These are phyloP conservation scores for Globisporangium nunn DNA, from an alignment of 352 stramenopile species.

Conservation along the genomic window DNA sequence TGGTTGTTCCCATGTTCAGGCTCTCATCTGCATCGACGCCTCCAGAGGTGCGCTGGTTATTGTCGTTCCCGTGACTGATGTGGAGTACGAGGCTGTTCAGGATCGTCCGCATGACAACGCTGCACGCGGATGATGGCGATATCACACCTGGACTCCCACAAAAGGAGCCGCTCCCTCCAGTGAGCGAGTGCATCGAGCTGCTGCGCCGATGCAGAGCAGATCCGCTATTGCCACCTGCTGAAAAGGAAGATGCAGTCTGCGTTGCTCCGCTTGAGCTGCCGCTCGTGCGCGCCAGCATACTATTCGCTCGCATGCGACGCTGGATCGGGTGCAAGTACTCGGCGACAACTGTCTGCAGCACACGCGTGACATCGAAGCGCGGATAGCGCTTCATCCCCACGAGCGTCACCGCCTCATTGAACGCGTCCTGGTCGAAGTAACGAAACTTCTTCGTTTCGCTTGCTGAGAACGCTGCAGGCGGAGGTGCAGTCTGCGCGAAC, in stretches of 20 bases:
- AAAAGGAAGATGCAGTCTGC: neutral
- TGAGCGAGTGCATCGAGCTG: constrained; percentile 5
- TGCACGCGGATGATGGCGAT: constrained; percentile 20
- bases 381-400: constrained; percentile 57
- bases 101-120: constrained; percentile 34
- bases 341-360: constrained; percentile 45
- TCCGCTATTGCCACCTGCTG: neutral
- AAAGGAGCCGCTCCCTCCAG: constrained; percentile 12
- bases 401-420: constrained; percentile 67
- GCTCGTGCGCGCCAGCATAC: constrained; percentile 3
- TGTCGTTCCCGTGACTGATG: constrained; percentile 23
- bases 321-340: constrained; percentile 46
- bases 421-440: constrained; percentile 61
- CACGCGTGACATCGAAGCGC: constrained; percentile 38
- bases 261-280: neutral
- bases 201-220: neutral
- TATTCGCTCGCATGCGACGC: constrained; percentile 13
- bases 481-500: constrained; percentile 17
- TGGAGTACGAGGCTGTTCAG: constrained; percentile 42
- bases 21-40: neutral
- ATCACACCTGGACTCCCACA: constrained; percentile 6
- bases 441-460: constrained; percentile 36
- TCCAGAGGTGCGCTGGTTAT: constrained; percentile 2
- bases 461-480: constrained; percentile 6
- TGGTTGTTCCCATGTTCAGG: neutral